Base-by-base conservation (phyloP, 2,329 filamentous ascomycete genomes). In the Diaporthe sp. region DNA sequence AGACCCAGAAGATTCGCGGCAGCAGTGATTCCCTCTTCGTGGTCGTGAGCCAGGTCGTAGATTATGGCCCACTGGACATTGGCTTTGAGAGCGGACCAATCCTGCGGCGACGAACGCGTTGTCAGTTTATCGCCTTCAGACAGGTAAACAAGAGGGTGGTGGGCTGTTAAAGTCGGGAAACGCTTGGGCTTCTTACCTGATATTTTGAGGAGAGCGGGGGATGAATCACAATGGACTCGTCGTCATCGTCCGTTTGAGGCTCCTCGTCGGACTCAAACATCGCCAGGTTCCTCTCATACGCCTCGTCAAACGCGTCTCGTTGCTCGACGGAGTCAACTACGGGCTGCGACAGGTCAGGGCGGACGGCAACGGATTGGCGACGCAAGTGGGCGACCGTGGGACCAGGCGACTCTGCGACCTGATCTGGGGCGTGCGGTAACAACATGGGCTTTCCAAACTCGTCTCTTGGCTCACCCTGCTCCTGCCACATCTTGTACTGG, bases 11-110 rank as follows among this genome's bases (percentile, higher is more conserved):
- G 9, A 2, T 66, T 71, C 13, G 72, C 54, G 25, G 74, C 75
- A 0, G 54, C 40, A 25, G 72, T 64, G 50, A 80, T 75, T 15
- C 76, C 75, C 17, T 28, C 64, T 25, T 28, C 47, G 47, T 66
- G 47, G 17, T 61, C 38, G 25, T 47, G 30, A 12, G 75, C 75
- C 52, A 79, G 47, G 25, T 79, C 77, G 28, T 72, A 64, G 22
- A 78, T 25, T 60, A 80, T 77, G 38, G 78, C 73, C 30, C 77
- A 79, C 67, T 79, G 77, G 68, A 78, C 75, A 25, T 75, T 74
- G 25, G 77, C 64, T 6, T 77, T 57, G 15, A 81, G 77, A 40
- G 74, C 58, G 0, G 67, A 15, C 80, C 80, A 81, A 33, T 73
- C 30, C 60, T 75, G 33, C 15, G 28, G 17, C 25, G 13, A 22